A percentile compares a stretch with the other conserved stretches of the same genome.
Conservation (phyloP, 2,329 filamentous ascomycete species). For the Apiospora hydei region DNA sequence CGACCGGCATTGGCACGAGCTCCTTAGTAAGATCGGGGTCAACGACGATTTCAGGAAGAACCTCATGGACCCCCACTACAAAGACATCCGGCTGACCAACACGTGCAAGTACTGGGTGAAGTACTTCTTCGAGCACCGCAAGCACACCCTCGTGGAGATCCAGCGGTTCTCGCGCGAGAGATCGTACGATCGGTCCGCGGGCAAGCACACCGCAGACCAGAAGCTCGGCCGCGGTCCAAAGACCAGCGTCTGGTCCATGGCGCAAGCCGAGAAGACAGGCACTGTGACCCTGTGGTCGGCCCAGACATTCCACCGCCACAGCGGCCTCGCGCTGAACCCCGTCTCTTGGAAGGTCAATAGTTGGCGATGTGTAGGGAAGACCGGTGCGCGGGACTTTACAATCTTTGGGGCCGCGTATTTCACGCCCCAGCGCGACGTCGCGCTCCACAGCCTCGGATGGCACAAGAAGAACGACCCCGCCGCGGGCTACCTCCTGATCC, state of each 20-base stretch:
- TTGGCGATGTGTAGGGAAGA: not conserved
- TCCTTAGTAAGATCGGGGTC: not conserved
- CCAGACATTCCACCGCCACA: not conserved
- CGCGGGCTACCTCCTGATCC: not conserved
- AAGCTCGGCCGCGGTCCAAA: not conserved
- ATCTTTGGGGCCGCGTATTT: not conserved
- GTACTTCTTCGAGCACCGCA: not conserved
- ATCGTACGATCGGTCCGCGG: not conserved
- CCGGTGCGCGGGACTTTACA: not conserved
- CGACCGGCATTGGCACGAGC: not conserved
- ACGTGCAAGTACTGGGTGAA: constrained; percentile 5
- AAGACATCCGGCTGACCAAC: not conserved
- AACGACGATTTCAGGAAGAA: not conserved
- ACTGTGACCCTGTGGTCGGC: not conserved
- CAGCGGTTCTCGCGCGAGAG: not conserved
- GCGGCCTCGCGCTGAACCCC: not conserved
- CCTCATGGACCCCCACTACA: not conserved
- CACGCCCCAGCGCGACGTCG: not conserved
- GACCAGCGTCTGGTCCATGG: not conserved
- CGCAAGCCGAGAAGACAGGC: not conserved
- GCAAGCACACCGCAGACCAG: no score
- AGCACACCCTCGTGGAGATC: not conserved
- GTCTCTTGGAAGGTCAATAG: not conserved
- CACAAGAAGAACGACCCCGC: not conserved
- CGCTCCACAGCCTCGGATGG: not conserved